Conservation (phyloP, 768 basidiomycete genomes). For the Pulveroboletus sp. region DNA sequence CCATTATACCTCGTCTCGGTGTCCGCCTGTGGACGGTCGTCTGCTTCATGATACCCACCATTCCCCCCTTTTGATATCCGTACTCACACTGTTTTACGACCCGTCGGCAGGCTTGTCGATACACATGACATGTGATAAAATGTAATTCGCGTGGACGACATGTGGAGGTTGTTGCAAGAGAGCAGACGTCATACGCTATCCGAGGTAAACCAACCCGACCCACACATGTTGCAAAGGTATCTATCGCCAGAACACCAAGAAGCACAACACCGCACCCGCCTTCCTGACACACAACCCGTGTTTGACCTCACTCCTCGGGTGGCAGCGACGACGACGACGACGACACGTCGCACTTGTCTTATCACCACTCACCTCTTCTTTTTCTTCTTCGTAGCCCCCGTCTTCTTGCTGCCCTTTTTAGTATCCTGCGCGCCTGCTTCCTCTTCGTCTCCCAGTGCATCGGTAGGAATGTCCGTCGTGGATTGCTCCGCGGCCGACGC, state of each 20-base stretch:
- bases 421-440: neutral
- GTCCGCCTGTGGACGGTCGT: neutral
- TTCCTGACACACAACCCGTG: neutral
- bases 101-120: no score
- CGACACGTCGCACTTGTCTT: neutral
- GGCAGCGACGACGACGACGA: neutral
- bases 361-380: constrained; percentile 9
- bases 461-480: constrained; percentile 10
- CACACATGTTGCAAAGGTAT: neutral
- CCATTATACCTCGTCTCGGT: constrained; percentile 1
- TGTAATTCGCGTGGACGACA: neutral
- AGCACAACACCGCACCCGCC: neutral
- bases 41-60: constrained; percentile 4
- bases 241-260: neutral
- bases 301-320: constrained; percentile 4
- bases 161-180: neutral
- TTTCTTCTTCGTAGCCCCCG: constrained; percentile 5
- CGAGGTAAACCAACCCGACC: neutral
- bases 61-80: no score
- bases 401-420: neutral
- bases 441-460: constrained; percentile 2
- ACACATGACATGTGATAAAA: neutral
- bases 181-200: neutral
- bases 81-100: no score
- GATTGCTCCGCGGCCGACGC: constrained; percentile 1